A percentile compares a stretch with the other conserved stretches of the same genome.
phyloP scores from a whole-genome alignment of 202 grass and related monocot species.

The Brachypodium distachyon region DNA sequence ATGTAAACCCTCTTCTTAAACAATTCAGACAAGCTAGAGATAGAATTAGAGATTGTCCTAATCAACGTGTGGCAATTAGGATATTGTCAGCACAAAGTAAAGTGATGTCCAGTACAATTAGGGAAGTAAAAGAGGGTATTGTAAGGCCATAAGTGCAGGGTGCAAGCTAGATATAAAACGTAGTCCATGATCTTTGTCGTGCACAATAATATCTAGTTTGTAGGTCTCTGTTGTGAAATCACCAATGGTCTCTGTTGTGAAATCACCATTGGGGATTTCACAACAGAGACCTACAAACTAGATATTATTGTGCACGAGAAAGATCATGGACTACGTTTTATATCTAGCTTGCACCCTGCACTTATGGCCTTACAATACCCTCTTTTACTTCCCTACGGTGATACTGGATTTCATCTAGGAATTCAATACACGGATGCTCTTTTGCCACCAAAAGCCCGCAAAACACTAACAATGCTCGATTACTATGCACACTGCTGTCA shows the following conservation, averaged over 20 bases:
- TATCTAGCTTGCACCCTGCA: neutral
- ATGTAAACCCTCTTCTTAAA: no score
- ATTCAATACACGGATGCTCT: neutral
- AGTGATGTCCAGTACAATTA: neutral
- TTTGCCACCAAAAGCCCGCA: neutral
- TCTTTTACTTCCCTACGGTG: neutral
- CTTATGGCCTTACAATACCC: neutral
- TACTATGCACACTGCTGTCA: neutral
- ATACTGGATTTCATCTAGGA: neutral
- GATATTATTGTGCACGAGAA: no score
- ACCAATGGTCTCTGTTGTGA: no score
- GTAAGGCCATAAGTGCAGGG: neutral
- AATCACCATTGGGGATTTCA: no score
- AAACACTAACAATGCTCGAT: neutral
- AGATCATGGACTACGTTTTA: no score
- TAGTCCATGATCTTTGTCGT: no score
- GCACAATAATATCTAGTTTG: no score
- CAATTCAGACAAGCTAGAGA: no score
- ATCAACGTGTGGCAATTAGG: no score
- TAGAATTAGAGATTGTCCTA: no score
- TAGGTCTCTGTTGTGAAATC: no score
- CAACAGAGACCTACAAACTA: no score
- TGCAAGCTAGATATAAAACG: neutral
- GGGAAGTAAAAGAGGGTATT: neutral
- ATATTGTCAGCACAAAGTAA: neutral